A percentile compares a stretch with the other conserved stretches of the same genome.
Evolutionary conservation across 2,329 filamentous ascomycete species (phyloP).

Genomic region (Calonectria pseudoreteaudii): DNA sequence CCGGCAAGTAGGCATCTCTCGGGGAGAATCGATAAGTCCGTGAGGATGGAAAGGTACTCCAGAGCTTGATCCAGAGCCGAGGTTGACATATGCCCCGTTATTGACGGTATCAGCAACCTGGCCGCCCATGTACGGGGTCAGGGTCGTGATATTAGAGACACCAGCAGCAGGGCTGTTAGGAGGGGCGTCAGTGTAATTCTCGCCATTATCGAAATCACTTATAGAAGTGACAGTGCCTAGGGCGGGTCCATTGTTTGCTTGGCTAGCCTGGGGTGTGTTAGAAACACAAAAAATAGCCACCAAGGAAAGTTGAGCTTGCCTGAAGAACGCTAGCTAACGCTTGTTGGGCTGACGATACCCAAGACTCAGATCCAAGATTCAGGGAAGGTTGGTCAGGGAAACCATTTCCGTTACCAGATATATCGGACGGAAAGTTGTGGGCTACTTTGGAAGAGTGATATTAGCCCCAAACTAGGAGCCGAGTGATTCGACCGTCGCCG

Average conservation of each 20-base stretch:
- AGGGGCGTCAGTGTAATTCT: constrained; percentile 14
- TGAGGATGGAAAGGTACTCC: neutral
- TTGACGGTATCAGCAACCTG: constrained; percentile 20
- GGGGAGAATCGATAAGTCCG: neutral
- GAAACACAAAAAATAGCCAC: neutral
- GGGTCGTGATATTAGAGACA: neutral
- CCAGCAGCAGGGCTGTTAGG: constrained; percentile 29
- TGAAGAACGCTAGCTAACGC: constrained; percentile 37
- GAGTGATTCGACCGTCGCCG: neutral
- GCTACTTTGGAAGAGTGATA: neutral
- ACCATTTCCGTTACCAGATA: neutral
- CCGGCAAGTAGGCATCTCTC: neutral
- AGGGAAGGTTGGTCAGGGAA: neutral
- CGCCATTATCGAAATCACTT: neutral
- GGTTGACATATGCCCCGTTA: neutral
- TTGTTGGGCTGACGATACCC: constrained; percentile 41
- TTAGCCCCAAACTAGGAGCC: neutral
- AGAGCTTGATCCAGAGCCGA: neutral
- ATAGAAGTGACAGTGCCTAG: neutral
- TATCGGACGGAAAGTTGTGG: neutral
- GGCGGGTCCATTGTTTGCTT: neutral
- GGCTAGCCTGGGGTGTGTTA: neutral
- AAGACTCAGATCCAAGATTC: constrained; percentile 28
- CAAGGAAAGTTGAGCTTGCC: constrained; percentile 7
- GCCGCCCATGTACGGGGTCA: constrained; percentile 41